Conservation (phyloP, 2,329 filamentous ascomycete species). For the Alternaria brassicae region DNA sequence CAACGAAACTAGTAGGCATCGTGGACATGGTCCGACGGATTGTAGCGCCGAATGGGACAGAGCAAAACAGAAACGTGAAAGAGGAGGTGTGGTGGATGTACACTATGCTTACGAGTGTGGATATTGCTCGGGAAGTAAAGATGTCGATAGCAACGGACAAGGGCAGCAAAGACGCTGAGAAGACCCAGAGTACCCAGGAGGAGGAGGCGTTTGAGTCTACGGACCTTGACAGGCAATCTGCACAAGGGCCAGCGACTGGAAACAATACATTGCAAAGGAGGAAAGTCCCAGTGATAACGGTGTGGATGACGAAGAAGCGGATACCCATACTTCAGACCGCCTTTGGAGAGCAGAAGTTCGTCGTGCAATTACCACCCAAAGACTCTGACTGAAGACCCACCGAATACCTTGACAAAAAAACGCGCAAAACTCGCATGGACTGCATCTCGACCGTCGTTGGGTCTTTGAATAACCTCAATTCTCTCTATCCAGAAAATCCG, state of each 20-base stretch:
- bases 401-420: neutral
- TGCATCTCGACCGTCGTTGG: neutral
- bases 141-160: neutral
- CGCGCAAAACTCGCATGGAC: neutral
- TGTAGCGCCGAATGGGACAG: conserved; percentile 8
- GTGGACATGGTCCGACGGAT: conserved; percentile 29
- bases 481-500: neutral
- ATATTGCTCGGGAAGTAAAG: conserved; percentile 8
- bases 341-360: conserved; percentile 30
- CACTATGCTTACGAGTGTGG: conserved; percentile 23
- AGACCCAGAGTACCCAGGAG: conserved; percentile 4
- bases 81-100: conserved; percentile 29
- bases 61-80: neutral
- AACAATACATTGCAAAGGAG: conserved; percentile 7
- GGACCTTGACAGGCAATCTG: conserved; percentile 10
- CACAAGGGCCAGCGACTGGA: neutral
- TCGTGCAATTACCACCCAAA: conserved; percentile 7
- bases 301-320: conserved; percentile 30
- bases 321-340: conserved; percentile 23
- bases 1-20: conserved; percentile 30
- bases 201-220: conserved; percentile 27
- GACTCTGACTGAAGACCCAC: conserved; percentile 5
- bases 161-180: neutral
- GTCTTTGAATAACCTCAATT: neutral
- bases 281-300: conserved; percentile 27